Conservation (phyloP, 257 asterid genomes). For the Solanum piurae region DNA sequence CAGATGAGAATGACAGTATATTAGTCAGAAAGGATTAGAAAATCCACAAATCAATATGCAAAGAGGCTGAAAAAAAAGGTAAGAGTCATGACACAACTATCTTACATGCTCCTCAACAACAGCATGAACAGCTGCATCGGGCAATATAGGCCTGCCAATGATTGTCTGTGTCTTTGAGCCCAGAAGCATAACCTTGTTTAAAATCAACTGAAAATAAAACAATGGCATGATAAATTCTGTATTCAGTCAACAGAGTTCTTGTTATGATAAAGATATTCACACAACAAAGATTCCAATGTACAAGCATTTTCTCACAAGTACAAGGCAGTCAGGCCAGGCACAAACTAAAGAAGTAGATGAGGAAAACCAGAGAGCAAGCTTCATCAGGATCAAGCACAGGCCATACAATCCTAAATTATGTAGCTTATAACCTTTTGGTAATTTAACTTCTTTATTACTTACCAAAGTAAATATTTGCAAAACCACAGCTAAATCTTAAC, state of each 20-base stretch:
- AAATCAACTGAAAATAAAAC: constrained; percentile 45
- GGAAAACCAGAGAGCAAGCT: background rate
- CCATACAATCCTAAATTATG: background rate
- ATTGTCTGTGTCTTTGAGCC: constrained; percentile 69
- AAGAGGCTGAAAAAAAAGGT: background rate
- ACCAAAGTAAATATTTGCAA: background rate
- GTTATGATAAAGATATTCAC: background rate
- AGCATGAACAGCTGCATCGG: constrained; percentile 88
- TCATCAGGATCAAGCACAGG: background rate
- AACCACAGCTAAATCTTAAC: background rate
- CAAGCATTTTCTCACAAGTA: background rate
- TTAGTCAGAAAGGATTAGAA: background rate
- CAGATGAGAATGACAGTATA: background rate
- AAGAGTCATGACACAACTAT: background rate
- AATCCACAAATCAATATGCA: background rate
- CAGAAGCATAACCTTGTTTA: constrained; percentile 78
- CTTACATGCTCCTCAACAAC: constrained; percentile 99
- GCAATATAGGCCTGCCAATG: constrained; percentile 88
- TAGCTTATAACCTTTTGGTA: background rate
- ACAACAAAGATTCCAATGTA: background rate
- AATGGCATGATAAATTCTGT: background rate
- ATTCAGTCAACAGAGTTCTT: background rate
- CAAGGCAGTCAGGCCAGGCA: background rate
- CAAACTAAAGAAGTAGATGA: background rate
- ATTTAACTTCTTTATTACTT: background rate